A percentile compares a stretch with the other conserved stretches of the same genome.
Evolutionary conservation across 2,329 filamentous ascomycete genomes (phyloP).

Genomic region (Knufia fluminis): DNA sequence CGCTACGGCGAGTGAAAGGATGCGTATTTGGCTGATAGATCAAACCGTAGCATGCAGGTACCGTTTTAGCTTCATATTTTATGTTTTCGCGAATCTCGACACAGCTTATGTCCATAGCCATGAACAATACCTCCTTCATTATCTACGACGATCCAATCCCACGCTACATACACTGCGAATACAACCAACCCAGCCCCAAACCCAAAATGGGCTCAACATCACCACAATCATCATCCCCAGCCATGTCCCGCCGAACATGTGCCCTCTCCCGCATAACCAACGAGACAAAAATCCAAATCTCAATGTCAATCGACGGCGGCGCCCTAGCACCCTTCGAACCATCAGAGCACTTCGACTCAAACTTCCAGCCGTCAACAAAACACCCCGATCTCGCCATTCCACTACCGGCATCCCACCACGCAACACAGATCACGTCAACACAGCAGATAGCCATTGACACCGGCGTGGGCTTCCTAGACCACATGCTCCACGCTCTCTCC

Average conservation of each 20-base stretch:
- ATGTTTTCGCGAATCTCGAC: too few species aligned
- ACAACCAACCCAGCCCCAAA: too few species aligned
- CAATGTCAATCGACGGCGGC: constrained; percentile 88
- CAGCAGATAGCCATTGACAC: constrained; percentile 84
- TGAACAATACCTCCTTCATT: too few species aligned
- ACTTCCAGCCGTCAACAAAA: constrained; percentile 25
- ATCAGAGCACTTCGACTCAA: constrained; percentile 16
- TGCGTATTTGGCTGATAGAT: neutral
- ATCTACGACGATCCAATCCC: too few species aligned
- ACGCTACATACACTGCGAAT: too few species aligned
- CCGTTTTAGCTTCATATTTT: too few species aligned
- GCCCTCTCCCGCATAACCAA: constrained; percentile 84
- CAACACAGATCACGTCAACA: constrained; percentile 70
- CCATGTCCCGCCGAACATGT: constrained; percentile 56
- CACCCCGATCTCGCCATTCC: constrained; percentile 37
- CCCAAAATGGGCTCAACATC: constrained; percentile 17
- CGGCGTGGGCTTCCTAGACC: constrained; percentile 94
- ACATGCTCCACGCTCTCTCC: constrained; percentile 94
- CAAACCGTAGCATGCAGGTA: too few species aligned
- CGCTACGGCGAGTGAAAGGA: constrained; percentile 1
- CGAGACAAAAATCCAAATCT: constrained; percentile 93
- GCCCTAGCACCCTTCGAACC: constrained; percentile 21
- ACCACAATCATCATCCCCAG: constrained; percentile 2
- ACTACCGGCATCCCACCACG: constrained; percentile 53
- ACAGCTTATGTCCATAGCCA: too few species aligned